Evolutionary conservation across 2,329 filamentous ascomycete genomes (phyloP), one percentile per base, ranked within the genome.

Genomic region (Fusarium sp.): DNA sequence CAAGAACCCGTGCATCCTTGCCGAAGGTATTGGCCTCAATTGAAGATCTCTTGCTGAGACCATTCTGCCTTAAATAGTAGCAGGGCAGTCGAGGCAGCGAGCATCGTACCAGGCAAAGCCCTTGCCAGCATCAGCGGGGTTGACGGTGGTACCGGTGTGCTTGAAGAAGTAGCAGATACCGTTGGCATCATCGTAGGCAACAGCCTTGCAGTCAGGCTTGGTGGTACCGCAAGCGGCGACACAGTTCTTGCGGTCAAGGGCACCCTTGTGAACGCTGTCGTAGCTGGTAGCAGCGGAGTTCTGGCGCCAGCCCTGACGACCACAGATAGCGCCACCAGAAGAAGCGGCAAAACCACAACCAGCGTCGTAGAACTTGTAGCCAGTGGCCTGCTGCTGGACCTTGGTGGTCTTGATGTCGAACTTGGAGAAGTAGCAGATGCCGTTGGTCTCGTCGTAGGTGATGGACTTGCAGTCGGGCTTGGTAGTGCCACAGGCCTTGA

Each of bases 61-160:
- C 23, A 23, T 5, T 5, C 16, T 30, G 11, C 15, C 23, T 10
- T 16, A 16, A 7, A 20, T 13, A 11, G 28, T 47, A 18, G 30
- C 13, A 34, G 44, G 44, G 44, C 44, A 47, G 30, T 47, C 44
- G 13, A 47, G 44, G 30, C 30, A 47, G 30, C 44, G 44, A 47
- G 28, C 18, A 34, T 47, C 18, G 30, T 47, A 47, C 44, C 30
- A 47, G 9, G 44, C 30, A 34, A 47, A 47, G 18, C 44, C 28
- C 28, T 33, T 33, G 30, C 44, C 30, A 8, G 44, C 44, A 34
- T 47, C 30, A 23, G 30, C 44, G 4, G 30, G 44, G 30, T 47
- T 47, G 44, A 47, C 31, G 10, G 30, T 34, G 13, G 44, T 47
- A 4, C 44, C 44, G 11, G 28, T 23, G 30, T 47, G 44, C 44